phyloP scores from a whole-genome alignment of 1,139 yeast species.

The Geotrichum aggregatum region DNA sequence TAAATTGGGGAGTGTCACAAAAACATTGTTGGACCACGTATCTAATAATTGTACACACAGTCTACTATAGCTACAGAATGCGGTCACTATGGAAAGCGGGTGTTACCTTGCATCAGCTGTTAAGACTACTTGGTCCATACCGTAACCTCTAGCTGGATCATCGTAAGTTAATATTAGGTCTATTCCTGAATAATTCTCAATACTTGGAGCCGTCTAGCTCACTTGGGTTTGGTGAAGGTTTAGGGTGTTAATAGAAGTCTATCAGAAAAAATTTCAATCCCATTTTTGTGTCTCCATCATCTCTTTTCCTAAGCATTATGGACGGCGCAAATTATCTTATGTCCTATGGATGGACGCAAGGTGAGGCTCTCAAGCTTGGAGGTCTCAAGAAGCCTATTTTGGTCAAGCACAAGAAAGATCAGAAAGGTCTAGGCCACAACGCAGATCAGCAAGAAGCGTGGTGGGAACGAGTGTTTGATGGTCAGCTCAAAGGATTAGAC shows the following conservation, averaged over 20 bases:
- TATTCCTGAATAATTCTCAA: no score
- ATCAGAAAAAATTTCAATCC: background rate
- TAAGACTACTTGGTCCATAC: no score
- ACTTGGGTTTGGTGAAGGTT: background rate
- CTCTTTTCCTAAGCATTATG: conserved; percentile 43
- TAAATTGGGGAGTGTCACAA: background rate
- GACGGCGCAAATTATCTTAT: conserved; percentile 67
- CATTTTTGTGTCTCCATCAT: no score
- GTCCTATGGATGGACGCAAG: conserved; percentile 88
- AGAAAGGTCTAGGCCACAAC: conserved; percentile 80
- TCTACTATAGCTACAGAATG: no score
- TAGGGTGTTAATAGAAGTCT: conserved; percentile 3
- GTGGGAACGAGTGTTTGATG: conserved; percentile 97
- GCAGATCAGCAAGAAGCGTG: conserved; percentile 74
- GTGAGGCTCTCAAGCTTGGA: conserved; percentile 75
- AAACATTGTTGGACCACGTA: background rate
- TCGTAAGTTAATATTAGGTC: no score
- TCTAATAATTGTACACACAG: no score
- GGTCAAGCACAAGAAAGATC: conserved; percentile 85
- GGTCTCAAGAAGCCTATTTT: conserved; percentile 81
- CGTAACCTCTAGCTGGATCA: no score
- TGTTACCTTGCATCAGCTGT: no score
- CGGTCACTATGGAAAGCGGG: no score
- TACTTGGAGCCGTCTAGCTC: no score
- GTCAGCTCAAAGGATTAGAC: conserved; percentile 75